Evolutionary conservation across 139 green algal species (phyloP).

Genomic region (Chlorella sorokiniana): DNA sequence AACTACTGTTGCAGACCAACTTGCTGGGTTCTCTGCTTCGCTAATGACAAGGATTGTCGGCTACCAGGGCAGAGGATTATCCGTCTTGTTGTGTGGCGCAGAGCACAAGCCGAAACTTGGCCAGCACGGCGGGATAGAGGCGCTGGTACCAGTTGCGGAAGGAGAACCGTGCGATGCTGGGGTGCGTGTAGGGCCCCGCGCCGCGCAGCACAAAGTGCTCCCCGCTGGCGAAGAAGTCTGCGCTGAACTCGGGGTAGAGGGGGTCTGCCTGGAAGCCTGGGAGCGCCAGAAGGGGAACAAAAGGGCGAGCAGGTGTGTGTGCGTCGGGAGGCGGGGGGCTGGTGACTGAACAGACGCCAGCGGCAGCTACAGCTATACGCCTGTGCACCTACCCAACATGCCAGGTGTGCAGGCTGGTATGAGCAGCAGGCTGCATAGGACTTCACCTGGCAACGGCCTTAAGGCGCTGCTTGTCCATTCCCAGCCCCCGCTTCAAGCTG

Average conservation of each 20-base stretch:
- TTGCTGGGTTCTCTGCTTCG: too few species aligned
- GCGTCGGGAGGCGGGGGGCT: background rate
- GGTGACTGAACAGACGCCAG: too few species aligned
- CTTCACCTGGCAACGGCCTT: slow-evolving; percentile 39
- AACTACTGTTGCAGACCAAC: too few species aligned
- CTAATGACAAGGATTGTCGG: slow-evolving; percentile 31
- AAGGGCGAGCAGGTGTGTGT: background rate
- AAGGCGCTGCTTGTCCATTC: slow-evolving; percentile 67
- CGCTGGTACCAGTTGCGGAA: slow-evolving; percentile 75
- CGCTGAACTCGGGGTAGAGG: slow-evolving; percentile 63
- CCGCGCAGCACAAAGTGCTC: slow-evolving; percentile 64
- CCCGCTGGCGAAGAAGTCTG: slow-evolving; percentile 73
- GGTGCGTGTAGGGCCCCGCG: slow-evolving; percentile 53
- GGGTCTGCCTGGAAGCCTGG: slow-evolving; percentile 55
- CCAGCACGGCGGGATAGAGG: slow-evolving; percentile 60
- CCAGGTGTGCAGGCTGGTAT: too few species aligned
- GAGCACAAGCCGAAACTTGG: slow-evolving; percentile 59
- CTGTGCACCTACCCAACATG: too few species aligned
- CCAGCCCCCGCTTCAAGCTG: slow-evolving; percentile 55
- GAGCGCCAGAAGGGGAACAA: too few species aligned
- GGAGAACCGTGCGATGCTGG: slow-evolving; percentile 40
- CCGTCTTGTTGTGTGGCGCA: background rate
- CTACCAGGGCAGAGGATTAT: background rate
- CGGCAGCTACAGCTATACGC: too few species aligned
- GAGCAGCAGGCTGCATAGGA: background rate